Percentiles rank a stretch among this genome's conserved stretches.
These are phyloP conservation scores for Neolentinus lepideus DNA, from an alignment of 1,284 basidiomycete genomes.

Conservation along the genomic window DNA sequence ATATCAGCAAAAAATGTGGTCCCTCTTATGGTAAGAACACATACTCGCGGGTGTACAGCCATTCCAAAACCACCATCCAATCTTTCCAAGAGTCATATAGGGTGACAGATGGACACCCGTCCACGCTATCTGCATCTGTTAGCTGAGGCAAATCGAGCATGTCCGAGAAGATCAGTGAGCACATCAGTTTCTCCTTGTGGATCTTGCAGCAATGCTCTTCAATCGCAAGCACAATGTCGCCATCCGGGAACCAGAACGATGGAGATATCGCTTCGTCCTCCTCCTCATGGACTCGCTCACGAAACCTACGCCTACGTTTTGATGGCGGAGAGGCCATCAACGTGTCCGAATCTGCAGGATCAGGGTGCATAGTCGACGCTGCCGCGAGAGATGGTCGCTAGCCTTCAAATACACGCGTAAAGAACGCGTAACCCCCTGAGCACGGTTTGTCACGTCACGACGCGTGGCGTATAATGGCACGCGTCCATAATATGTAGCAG, in stretches of 20 bases:
- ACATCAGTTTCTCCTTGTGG: constrained; percentile 11
- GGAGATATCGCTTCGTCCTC: neutral
- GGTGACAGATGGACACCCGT: constrained; percentile 23
- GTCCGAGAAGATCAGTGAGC: constrained; percentile 16
- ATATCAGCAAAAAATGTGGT: constrained; percentile 1
- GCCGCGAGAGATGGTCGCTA: neutral
- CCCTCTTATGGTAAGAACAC: constrained; percentile 1
- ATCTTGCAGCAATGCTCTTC: constrained; percentile 16
- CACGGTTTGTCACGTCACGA: neutral
- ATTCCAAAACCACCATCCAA: constrained; percentile 21
- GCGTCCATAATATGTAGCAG: too few species aligned
- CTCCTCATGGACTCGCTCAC: neutral
- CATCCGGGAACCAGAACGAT: constrained; percentile 20
- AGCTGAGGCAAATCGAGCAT: constrained; percentile 27
- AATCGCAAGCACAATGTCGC: constrained; percentile 21
- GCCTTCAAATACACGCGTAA: neutral
- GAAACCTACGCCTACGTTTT: neutral
- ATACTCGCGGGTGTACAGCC: constrained; percentile 26
- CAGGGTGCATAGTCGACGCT: neutral
- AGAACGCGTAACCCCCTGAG: neutral
- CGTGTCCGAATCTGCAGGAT: neutral
- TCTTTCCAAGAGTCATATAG: constrained; percentile 20
- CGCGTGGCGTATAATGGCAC: neutral
- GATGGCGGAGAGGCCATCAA: neutral
- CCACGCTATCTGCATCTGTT: constrained; percentile 17